phyloP scores from a whole-genome alignment of 2,329 filamentous ascomycete species.

The Fusarium irregulare region DNA sequence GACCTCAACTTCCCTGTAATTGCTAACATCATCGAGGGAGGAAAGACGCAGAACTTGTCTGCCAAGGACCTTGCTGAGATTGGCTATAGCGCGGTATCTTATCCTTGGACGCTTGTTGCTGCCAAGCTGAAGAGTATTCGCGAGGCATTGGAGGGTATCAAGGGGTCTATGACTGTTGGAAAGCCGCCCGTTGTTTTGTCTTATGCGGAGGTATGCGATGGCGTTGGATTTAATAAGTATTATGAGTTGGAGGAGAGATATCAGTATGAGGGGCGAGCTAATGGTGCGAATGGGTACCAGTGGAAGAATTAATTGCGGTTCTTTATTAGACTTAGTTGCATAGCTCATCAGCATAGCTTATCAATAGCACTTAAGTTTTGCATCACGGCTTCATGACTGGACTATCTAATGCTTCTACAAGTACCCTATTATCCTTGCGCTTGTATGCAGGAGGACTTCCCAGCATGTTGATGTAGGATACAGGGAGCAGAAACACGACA shows the following conservation, averaged over 20 bases:
- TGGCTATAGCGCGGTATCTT: slow-evolving; percentile 56
- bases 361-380: not conserved
- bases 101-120: slow-evolving; percentile 59
- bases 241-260: slow-evolving; percentile 43
- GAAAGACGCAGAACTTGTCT: slow-evolving; percentile 51
- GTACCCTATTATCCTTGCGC: not conserved
- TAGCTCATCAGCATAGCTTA: not conserved
- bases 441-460: not conserved
- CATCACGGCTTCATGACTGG: not conserved
- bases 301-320: slow-evolving; percentile 16
- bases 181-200: slow-evolving; percentile 56
- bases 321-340: not conserved
- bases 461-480: not conserved
- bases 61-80: slow-evolving; percentile 50
- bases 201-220: slow-evolving; percentile 58
- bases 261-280: slow-evolving; percentile 33
- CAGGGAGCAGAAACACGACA: not conserved
- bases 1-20: slow-evolving; percentile 55
- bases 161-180: slow-evolving; percentile 55
- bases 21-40: slow-evolving; percentile 54
- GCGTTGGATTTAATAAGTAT: slow-evolving; percentile 59
- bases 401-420: accelerated
- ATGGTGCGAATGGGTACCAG: slow-evolving; percentile 25
- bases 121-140: slow-evolving; percentile 56
- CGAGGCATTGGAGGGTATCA: slow-evolving; percentile 53